Conservation (phyloP, 768 basidiomycete genomes). For the Mycena kentingensis region DNA sequence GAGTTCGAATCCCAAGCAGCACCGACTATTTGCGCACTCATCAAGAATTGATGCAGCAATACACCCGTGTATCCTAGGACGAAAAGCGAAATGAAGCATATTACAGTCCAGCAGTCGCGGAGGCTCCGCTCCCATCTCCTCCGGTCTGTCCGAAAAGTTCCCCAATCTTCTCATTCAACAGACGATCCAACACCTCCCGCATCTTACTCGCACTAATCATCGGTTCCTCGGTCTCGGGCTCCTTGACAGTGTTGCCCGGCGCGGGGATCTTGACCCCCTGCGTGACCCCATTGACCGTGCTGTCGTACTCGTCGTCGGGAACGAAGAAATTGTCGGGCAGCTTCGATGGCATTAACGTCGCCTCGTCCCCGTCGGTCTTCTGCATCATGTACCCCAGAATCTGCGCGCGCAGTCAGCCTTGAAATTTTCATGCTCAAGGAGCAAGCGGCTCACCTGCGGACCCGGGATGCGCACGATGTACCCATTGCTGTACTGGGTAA, state of each 20-base stretch:
- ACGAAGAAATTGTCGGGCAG: conserved; percentile 11
- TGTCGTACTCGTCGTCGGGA: conserved; percentile 14
- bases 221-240: neutral
- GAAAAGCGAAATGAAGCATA: no score
- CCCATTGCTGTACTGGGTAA: conserved; percentile 14
- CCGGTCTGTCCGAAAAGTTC: conserved; percentile 6
- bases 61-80: no score
- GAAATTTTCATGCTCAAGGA: neutral
- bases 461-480: conserved; percentile 24
- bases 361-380: conserved; percentile 14
- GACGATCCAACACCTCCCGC: conserved; percentile 4
- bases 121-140: no score
- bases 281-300: neutral
- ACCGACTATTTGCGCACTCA: no score
- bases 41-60: no score
- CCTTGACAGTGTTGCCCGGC: neutral
- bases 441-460: conserved; percentile 19
- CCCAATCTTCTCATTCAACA: conserved; percentile 14
- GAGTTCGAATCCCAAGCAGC: no score
- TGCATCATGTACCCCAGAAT: conserved; percentile 13
- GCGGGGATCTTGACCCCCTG: neutral
- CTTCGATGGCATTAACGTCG: conserved; percentile 22
- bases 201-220: conserved; percentile 4
- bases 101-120: no score
- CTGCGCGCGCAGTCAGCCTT: neutral